These are phyloP conservation scores for Bipolaris oryzae DNA, from an alignment of 2,329 filamentous ascomycete species.

Conservation along the genomic window DNA sequence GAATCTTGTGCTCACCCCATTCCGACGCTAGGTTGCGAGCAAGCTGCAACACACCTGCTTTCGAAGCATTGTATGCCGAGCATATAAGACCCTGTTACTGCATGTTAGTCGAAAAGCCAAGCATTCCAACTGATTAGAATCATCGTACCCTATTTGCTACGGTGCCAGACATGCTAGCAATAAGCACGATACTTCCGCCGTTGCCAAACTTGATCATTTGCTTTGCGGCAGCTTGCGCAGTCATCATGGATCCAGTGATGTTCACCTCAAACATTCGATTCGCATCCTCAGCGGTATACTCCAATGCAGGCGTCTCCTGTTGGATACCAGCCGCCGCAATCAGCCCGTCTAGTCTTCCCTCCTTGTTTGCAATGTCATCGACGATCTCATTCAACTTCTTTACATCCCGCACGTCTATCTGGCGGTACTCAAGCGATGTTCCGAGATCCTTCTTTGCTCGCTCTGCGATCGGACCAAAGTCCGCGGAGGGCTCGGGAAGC, in stretches of 20 bases:
- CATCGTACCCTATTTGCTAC: constrained; percentile 66
- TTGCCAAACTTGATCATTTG: constrained; percentile 67
- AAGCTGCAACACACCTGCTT: constrained; percentile 75
- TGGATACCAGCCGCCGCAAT: constrained; percentile 78
- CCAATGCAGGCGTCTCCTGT: constrained; percentile 81
- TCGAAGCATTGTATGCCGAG: constrained; percentile 76
- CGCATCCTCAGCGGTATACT: constrained; percentile 70
- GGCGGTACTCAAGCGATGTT: constrained; percentile 73
- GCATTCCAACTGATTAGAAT: not conserved
- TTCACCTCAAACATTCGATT: constrained; percentile 69
- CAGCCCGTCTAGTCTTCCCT: constrained; percentile 78
- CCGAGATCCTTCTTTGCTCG: constrained; percentile 69
- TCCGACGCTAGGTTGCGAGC: constrained; percentile 73
- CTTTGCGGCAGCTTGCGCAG: constrained; percentile 66
- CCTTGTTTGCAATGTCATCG: constrained; percentile 68
- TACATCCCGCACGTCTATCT: constrained; percentile 79
- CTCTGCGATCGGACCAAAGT: constrained; percentile 69
- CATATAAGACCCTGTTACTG: constrained; percentile 64
- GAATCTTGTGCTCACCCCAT: constrained; percentile 74
- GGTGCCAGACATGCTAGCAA: constrained; percentile 67
- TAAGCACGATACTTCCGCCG: constrained; percentile 66
- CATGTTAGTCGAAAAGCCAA: constrained; percentile 17
- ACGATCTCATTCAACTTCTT: constrained; percentile 70
- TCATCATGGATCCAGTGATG: constrained; percentile 68
- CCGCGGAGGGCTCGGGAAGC: constrained; percentile 62